Evolutionary conservation across 495 filamentous ascomycete genomes (phyloP), one percentile per base, ranked within the genome.

Genomic region (Penicillium malachiteum): DNA sequence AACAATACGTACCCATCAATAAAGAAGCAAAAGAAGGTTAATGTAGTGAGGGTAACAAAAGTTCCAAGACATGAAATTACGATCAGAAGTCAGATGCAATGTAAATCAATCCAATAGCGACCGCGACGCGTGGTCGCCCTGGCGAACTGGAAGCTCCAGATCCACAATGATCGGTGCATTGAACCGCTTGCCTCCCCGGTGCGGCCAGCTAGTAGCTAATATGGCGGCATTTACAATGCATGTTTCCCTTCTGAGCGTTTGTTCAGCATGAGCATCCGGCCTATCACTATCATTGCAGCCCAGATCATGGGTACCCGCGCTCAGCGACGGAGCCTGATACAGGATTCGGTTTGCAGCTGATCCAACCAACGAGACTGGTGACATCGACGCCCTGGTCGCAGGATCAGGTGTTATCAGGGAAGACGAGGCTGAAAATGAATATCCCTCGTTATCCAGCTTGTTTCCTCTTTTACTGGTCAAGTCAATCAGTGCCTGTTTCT

Each of bases 111-210:
- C 14, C 14, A 17, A 45, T 10, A 10, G 48, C 13, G 34, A 14
- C 11, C 21, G 14, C 5, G 17, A 38, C 40, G 50, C 18, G 37
- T 31, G 10, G n/a, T 45, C 16, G 41, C 17, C 33, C 30, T 47
- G 41, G 32, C 32, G 78, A n/a, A 86, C 74, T 9, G 85, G 86
- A 38, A 93, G 74, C 55, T 91, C 84, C 32, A 92, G 68, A 65
- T 95, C 87, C 21, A 93, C 84, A 7, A 92, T 84, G 51, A 93
- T 86, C 7, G 89, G 85, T 60, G 89, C 86, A 70, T 90, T 84
- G 69, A 88, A 83, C 50, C 62, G 75, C 63, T 85, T 87, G 32
- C 75, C 76, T 13, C 76, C 78, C 1, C 59, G 64, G 56, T 87
- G 84, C 40, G 86, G 86, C 74, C 83, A 88, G 60, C 79, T 87